Conservation (phyloP, 805 yeast genomes). For the Starmerella sp. region DNA sequence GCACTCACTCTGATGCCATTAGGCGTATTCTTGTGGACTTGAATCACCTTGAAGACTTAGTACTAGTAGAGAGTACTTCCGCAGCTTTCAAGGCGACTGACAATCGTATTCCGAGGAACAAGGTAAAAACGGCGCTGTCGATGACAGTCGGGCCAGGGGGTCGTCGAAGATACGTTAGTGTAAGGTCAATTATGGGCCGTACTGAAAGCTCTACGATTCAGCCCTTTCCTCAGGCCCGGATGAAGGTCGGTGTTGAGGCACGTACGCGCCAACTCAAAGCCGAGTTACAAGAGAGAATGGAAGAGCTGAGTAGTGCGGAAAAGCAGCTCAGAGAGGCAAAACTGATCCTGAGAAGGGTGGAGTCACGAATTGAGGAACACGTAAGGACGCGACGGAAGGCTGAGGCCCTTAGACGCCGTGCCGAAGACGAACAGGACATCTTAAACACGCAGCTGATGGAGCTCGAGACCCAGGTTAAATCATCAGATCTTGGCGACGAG, state of each 20-base stretch:
- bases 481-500: neutral
- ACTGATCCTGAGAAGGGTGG: neutral
- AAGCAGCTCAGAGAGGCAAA: neutral
- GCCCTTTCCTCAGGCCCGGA: neutral
- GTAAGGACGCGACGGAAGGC: neutral
- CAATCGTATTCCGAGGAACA: neutral
- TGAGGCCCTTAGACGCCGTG: neutral
- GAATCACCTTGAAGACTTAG: conserved; percentile 9
- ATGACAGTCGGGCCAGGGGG: neutral
- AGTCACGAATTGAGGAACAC: neutral
- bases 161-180: neutral
- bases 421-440: neutral
- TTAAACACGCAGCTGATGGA: neutral
- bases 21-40: conserved; percentile 27
- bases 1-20: conserved; percentile 26
- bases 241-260: conserved; percentile 1
- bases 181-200: neutral
- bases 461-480: neutral
- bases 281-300: neutral
- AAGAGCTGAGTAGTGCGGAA: neutral
- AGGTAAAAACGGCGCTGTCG: neutral
- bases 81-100: neutral
- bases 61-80: neutral
- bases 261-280: neutral
- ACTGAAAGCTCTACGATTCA: neutral